Base-by-base conservation (phyloP, 371 early-diverging fungal genomes). In the Funneliformis caledonium region DNA sequence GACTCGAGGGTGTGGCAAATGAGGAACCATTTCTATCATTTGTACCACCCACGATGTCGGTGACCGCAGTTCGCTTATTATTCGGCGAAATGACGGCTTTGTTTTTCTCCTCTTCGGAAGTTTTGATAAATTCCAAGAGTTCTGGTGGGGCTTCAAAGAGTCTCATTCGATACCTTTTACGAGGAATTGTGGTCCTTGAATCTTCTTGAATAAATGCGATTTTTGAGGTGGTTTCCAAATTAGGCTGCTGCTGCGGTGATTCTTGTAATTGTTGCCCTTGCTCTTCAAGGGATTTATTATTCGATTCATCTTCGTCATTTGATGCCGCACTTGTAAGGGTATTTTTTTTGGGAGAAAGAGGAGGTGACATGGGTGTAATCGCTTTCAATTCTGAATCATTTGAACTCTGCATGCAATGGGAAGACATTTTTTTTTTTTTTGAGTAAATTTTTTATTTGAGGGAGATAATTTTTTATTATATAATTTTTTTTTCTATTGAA, bases 121-220 rank as follows among this genome's bases (percentile, higher is more conserved):
- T 19, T 52, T 52, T 52, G 22, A 70, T 47, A 9, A 45, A n/a
- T n/a, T 42, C 19, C 26, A 70, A 70, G 22, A 43, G 4, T 43
- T 70, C 48, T 11, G 19, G 11, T 69, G 69, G 69, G 4, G 69
- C 69, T 22, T 70, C 70, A 43, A 16, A 70, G 22, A 70, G 10
- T 45, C 47, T 14, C 69, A 69, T 69, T 69, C 69, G 12, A n/a
- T 45, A 69, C 45, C n/a, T 69, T 6, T n/a, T 69, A 43, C 43
- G 69, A 43, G 37, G 26, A 26, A 43, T 45, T 70, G 45, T 10
- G 26, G 70, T 11, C 19, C 16, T 19, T 52, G 56, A 52, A 52
- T 6, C 19, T 16, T 52, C 56, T 52, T 52, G 56, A 19, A 19
- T 52, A 19, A 52, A 14, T 4, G 56, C 19, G 19, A 52, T 52